Percentiles rank a stretch among this genome's conserved stretches.
Conservation (phyloP, 106 monocot genomes). For the Dendrobium officinale region DNA sequence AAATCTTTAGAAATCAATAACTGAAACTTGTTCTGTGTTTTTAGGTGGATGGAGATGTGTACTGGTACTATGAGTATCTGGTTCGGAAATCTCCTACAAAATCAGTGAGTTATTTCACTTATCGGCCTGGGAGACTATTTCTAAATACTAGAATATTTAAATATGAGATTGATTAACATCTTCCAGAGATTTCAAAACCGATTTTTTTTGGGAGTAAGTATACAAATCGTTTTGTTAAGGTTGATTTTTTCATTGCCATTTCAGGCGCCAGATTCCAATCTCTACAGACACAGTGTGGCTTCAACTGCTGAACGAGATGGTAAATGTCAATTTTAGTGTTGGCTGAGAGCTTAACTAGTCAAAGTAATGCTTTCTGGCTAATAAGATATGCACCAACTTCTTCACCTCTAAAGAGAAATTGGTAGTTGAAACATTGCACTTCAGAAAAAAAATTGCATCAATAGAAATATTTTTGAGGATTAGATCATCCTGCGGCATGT, state of each 20-base stretch:
- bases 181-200: not conserved
- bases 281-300: conserved; percentile 71
- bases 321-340: conserved; percentile 19
- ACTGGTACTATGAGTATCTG: conserved; percentile 97
- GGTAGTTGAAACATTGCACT: not conserved
- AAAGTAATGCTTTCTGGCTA: not conserved
- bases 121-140: not conserved
- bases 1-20: not conserved
- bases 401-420: not conserved
- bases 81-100: conserved; percentile 87
- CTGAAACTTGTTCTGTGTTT: not conserved
- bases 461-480: too few relatives aligned
- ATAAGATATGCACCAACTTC: not conserved
- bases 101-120: conserved; percentile 43
- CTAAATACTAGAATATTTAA: not conserved
- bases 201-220: not conserved
- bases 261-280: conserved; percentile 76
- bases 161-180: not conserved
- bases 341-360: not conserved
- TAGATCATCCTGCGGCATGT: too few relatives aligned
- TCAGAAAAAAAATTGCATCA: not conserved
- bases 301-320: conserved; percentile 93
- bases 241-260: conserved; percentile 7
- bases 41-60: conserved; percentile 80
- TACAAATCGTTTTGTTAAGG: not conserved